A percentile compares a stretch with the other conserved stretches of the same genome.
phyloP scores from a whole-genome alignment of 805 yeast genomes.

The Cyberlindnera bimundalis region DNA sequence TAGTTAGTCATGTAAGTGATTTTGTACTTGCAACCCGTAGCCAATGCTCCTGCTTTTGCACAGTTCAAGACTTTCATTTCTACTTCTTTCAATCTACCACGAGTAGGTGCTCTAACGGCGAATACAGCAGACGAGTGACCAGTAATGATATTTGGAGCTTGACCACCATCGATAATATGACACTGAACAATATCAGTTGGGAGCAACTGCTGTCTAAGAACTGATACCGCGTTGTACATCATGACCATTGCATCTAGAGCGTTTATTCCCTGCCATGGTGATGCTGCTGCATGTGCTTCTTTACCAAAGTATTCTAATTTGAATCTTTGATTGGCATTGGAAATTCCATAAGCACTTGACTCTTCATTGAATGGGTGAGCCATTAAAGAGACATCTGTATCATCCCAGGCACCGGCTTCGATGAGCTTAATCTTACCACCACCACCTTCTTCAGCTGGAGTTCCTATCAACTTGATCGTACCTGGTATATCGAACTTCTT shows the following conservation, averaged over 20 bases:
- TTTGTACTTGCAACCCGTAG: slow-evolving; percentile 13
- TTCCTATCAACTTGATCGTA: slow-evolving; percentile 9
- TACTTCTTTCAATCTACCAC: slow-evolving; percentile 7
- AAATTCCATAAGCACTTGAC: slow-evolving; percentile 1
- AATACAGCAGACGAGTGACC: slow-evolving; percentile 11
- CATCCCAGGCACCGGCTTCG: slow-evolving; percentile 10
- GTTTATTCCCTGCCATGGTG: slow-evolving; percentile 14
- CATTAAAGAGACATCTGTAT: slow-evolving; percentile 10
- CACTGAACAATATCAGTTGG: slow-evolving; percentile 11
- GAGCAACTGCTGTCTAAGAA: slow-evolving; percentile 9
- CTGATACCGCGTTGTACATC: slow-evolving; percentile 9
- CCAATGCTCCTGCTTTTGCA: slow-evolving; percentile 12
- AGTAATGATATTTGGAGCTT: slow-evolving; percentile 12
- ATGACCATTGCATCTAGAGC: slow-evolving; percentile 11
- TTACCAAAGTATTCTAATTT: slow-evolving; percentile 9
- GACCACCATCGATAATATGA: slow-evolving; percentile 11
- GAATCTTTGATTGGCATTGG: slow-evolving; percentile 11
- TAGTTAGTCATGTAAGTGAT: slow-evolving; percentile 10
- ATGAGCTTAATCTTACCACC: slow-evolving; percentile 14
- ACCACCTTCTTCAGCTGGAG: slow-evolving; percentile 15
- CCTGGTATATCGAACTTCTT: slow-evolving; percentile 10
- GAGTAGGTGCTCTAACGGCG: slow-evolving; percentile 11
- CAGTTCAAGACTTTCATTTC: slow-evolving; percentile 9
- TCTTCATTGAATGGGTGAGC: slow-evolving; percentile 6
- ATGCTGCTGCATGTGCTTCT: slow-evolving; percentile 14